Base-by-base conservation (phyloP, 169 alveolate species). In the Plasmodium relictum region DNA sequence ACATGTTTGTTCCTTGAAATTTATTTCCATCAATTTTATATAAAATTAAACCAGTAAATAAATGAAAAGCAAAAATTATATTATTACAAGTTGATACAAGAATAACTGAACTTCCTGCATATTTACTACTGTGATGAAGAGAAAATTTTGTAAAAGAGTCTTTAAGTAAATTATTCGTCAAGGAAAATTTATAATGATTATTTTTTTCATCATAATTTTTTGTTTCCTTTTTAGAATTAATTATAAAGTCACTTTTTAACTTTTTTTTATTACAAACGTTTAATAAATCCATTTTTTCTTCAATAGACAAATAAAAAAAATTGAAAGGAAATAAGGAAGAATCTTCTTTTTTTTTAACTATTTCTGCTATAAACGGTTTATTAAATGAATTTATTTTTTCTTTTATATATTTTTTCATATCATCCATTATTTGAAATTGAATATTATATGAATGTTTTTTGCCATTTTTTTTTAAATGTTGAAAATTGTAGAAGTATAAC, bases 1-100 rank as follows among this genome's bases (percentile, higher is more conserved):
- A 54, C 18, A 18, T 54, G 16, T 52, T 54, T 42, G 3, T 31
- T 16, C 54, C 73, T 83, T 66, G 39, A 16, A 83, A 68, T 54
- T 31, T n/a, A 83, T 83, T 83, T 39, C 72, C 71, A 58, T 83
- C 91, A 37, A 83, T 83, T 83, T 83, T 83, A 48, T 83, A 83
- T 54, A 83, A 37, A 50, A 83, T 83, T 12, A 83, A 52, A 5
- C 91, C 91, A 9, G 91, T 83, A 31, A 66, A 83, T 8, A 68
- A 26, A 68, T 83, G 91, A 62, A 83, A 54, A 45, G 91, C 91
- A 59, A 68, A 83, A 54, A 83, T 83, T 12, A 83, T 50, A 83
- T 83, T 66, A 41, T 83, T 83, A 48, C 42, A 58, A 37, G 91
- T 83, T 16, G 72, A 14, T 50, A 83, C 80, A 71, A 83, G 83